Base-by-base conservation (phyloP, 139 green algal species). In the Auxenochlorella pyrenoidosa region DNA sequence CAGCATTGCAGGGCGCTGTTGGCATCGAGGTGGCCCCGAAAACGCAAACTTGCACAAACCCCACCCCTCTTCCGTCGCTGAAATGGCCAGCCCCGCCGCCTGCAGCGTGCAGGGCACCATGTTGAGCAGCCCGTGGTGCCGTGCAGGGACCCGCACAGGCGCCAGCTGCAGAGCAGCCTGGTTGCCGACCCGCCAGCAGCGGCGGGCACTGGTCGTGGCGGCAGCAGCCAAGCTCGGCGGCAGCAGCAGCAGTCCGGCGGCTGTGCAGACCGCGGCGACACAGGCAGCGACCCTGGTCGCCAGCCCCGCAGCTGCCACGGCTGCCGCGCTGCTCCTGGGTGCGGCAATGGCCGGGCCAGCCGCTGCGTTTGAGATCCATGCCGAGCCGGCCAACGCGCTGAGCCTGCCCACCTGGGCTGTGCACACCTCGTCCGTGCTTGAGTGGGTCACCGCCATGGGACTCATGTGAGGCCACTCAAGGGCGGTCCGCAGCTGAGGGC, bases 341-440 rank as follows among this genome's bases (percentile, higher is more conserved):
- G 75, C 75, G 26, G 76, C 79, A 26, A 32, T 43, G 34, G 83
- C 83, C 15, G 68, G 66, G n/a, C 65, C 85, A 5, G 63, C 71
- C 18, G 43, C 71, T 10, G 84, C 88, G 1, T 68, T 90, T 10
- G 43, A 54, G 21, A 68, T 94, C 26, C 86, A 88, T 26, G 24
- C 41, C 24, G 98, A 99, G 88, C 98, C 97, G 0, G 79, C 93
- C 32, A 99, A 99, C 79, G 98, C 98, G 0, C 94, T 99, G 0
- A 98, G 95, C 1, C 84, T 99, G n/a, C 97, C 97, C 4, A 99
- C 98, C 0, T 99, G 98, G 98, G 95, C 94, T 6, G 96, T 99
- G n/a, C 98, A 99, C 87, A 92, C 96, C 34, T 97, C 95, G 22
- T 95, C 90, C 47, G 94, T 97, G 0, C 72, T 94, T 0, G 96